Evolutionary conservation across 75 land plant genomes (phyloP).

Genomic region (Picea sitchensis): DNA sequence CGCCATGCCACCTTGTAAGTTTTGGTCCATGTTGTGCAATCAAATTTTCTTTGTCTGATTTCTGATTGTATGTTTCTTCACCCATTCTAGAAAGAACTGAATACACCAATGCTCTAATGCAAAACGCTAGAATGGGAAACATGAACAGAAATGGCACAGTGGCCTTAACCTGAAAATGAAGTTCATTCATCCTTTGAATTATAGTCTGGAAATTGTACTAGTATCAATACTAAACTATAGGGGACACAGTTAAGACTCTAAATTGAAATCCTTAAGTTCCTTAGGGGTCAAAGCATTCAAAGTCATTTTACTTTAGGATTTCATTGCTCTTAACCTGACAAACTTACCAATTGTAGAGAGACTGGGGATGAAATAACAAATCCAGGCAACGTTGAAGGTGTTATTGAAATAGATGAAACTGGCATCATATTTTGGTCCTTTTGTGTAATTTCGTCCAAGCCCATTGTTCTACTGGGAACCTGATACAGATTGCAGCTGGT

Average conservation of each 20-base stretch:
- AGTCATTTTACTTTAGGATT: background rate
- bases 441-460: background rate
- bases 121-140: constrained; percentile 10
- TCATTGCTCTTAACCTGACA: background rate
- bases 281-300: background rate
- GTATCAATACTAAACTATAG: background rate
- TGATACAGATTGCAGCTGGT: constrained; percentile 12
- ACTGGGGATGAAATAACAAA: background rate
- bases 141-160: constrained; percentile 12
- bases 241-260: background rate
- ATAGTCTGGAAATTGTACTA: background rate
- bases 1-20: constrained; percentile 13
- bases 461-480: background rate
- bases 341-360: constrained; percentile 16
- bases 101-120: background rate
- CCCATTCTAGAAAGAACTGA: constrained; percentile 5
- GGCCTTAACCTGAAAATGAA: constrained; percentile 9
- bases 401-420: constrained; percentile 1
- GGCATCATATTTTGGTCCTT: background rate
- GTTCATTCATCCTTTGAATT: background rate
- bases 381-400: background rate
- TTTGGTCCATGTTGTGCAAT: constrained; percentile 5
- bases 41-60: constrained; percentile 7
- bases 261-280: background rate
- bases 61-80: background rate